Conservation (phyloP, 306 rosid genomes). For the Pueraria montana region DNA sequence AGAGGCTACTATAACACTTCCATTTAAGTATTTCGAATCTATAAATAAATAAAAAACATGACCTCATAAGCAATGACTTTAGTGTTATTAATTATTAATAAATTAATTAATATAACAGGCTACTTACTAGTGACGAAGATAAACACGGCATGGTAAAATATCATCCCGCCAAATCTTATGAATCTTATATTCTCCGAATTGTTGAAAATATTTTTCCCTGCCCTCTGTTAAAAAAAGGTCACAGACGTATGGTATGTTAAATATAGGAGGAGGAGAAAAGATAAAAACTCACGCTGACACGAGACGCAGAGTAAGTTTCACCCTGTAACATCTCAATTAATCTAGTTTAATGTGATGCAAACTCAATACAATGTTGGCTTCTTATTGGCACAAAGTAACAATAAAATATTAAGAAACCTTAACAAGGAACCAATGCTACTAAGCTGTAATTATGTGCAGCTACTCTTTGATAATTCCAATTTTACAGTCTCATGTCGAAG, state of each 20-base stretch:
- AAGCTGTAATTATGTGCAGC: not conserved
- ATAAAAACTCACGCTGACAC: not conserved
- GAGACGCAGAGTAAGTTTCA: not conserved
- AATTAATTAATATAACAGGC: not conserved
- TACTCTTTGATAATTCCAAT: not conserved
- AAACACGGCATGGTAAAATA: conserved; percentile 86
- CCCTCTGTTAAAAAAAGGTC: conserved; percentile 63
- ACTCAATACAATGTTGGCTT: not conserved
- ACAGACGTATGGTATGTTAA: not conserved
- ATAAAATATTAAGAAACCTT: not conserved
- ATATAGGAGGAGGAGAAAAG: not conserved
- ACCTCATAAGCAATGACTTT: conserved; percentile 8
- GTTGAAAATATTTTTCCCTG: conserved; percentile 68
- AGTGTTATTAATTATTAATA: not conserved
- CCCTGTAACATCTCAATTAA: not conserved
- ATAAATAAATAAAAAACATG: not conserved
- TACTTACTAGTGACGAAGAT: conserved; percentile 91
- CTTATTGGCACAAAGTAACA: not conserved
- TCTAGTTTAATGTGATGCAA: not conserved
- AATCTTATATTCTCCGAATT: conserved; percentile 68
- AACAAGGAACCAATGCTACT: not conserved
- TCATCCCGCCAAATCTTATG: conserved; percentile 91
- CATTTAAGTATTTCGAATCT: not conserved
- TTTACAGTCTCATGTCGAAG: not conserved
- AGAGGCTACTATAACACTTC: not conserved